These are phyloP conservation scores for Ceratobasidium sp. DNA, from an alignment of 1,284 basidiomycete species.

Conservation along the genomic window DNA sequence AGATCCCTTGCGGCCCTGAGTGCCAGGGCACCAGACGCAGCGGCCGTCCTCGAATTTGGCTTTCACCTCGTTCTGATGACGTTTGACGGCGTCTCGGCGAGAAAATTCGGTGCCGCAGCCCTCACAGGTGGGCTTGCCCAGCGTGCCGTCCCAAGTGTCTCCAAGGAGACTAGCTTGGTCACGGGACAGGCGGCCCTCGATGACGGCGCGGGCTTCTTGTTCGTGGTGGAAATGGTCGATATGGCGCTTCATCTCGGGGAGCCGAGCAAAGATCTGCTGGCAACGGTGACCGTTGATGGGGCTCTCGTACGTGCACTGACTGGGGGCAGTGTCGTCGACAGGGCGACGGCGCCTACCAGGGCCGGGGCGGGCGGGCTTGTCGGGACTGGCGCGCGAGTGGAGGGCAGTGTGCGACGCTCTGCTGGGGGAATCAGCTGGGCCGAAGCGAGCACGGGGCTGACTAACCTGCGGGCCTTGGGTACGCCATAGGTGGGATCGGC, in stretches of 20 bases:
- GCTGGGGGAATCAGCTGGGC: not conserved
- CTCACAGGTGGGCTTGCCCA: conserved; percentile 36
- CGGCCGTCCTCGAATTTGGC: conserved; percentile 26
- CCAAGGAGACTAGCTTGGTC: conserved; percentile 27
- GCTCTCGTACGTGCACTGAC: conserved; percentile 36
- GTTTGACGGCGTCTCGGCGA: conserved; percentile 35
- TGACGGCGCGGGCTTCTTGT: conserved; percentile 34
- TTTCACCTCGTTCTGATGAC: conserved; percentile 37
- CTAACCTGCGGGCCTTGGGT: conserved; percentile 28
- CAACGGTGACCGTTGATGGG: conserved; percentile 18
- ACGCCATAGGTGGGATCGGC: conserved; percentile 35
- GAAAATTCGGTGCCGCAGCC: conserved; percentile 36
- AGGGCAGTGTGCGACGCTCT: conserved; percentile 12
- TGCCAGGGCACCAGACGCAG: conserved; percentile 36
- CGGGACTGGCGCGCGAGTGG: conserved; percentile 17
- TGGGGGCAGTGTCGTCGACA: conserved; percentile 34
- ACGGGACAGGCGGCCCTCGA: conserved; percentile 31
- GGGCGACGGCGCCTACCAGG: conserved; percentile 18
- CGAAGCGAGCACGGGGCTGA: not conserved
- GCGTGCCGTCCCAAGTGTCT: conserved; percentile 32
- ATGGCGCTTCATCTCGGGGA: conserved; percentile 36
- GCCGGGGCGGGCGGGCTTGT: conserved; percentile 26
- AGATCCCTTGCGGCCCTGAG: conserved; percentile 36
- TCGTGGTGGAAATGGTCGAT: conserved; percentile 37
- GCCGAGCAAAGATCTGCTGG: conserved; percentile 35